Conservation (phyloP, 176 grass and related monocot species). For the Guadua angustifolia region DNA sequence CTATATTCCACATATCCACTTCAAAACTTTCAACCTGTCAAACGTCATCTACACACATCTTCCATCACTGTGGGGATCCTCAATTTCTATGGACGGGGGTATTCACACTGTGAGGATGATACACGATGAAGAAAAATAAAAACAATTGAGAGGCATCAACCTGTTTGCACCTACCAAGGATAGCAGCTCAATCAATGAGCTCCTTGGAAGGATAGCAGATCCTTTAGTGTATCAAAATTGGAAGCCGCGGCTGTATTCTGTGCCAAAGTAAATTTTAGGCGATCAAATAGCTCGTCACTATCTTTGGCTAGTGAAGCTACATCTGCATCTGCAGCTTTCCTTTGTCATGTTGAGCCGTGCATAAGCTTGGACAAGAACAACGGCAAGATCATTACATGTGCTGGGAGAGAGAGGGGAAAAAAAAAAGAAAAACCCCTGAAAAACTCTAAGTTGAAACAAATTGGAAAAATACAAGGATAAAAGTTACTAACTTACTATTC, state of each 20-base stretch:
- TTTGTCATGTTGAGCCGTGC: conserved; percentile 85
- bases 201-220: conserved; percentile 87
- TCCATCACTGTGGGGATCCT: not conserved
- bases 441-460: not conserved
- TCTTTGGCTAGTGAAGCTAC: conserved; percentile 89
- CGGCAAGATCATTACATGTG: not conserved
- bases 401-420: not conserved
- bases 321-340: conserved; percentile 73
- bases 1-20: conserved; percentile 2
- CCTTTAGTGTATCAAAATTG: conserved; percentile 84
- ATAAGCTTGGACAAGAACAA: conserved; percentile 65
- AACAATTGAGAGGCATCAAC: conserved; percentile 11
- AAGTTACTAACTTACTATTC: no score
- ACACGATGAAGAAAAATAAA: not conserved
- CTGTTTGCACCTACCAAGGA: conserved; percentile 6
- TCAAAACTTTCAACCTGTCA: conserved; percentile 9
- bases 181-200: conserved; percentile 31
- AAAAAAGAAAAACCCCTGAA: not conserved
- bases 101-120: conserved; percentile 34
- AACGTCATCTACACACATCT: conserved; percentile 1
- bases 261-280: conserved; percentile 69
- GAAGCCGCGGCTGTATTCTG: conserved; percentile 74
- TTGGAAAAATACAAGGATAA: not conserved
- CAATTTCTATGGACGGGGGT: conserved; percentile 30
- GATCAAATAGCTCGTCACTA: conserved; percentile 77